Evolutionary conservation across 305 asterid genomes (phyloP).

Genomic region (Solanum aculeatissimum): DNA sequence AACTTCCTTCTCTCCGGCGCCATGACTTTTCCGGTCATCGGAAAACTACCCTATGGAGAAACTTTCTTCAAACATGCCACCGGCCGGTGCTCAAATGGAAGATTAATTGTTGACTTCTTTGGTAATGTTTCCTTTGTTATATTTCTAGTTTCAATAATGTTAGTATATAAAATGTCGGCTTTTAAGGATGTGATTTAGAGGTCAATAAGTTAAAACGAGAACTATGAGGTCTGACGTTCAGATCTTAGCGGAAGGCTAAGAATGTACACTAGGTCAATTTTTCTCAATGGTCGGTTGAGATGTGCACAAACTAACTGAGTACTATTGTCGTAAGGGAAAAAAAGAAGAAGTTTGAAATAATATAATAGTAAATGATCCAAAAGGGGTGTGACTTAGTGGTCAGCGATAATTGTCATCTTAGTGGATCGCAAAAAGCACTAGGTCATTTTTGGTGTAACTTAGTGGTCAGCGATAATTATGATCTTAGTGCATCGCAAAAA

Average conservation of each 20-base stretch:
- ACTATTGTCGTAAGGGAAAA: not conserved
- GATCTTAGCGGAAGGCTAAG: not conserved
- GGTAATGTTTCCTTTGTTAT: constrained; percentile 17
- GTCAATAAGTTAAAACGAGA: not conserved
- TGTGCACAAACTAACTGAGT: not conserved
- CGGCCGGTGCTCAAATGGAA: constrained; percentile 77
- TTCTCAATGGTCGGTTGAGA: not conserved
- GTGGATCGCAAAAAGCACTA: not conserved
- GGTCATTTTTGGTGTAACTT: not conserved
- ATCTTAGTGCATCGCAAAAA: not conserved
- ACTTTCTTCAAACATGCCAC: constrained; percentile 70
- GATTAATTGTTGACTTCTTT: constrained; percentile 60
- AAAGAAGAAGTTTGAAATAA: not conserved
- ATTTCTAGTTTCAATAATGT: not conserved
- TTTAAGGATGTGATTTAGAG: not conserved
- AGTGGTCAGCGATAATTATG: not conserved
- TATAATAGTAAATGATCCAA: not conserved
- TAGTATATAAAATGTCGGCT: not conserved
- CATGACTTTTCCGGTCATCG: constrained; percentile 53
- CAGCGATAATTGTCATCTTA: not conserved
- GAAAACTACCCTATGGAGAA: constrained; percentile 53
- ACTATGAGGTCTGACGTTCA: not conserved
- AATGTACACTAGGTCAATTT: not conserved
- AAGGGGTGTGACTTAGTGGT: not conserved
- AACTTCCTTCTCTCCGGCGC: constrained; percentile 61